A percentile compares a stretch with the other conserved stretches of the same genome.
Evolutionary conservation across 2,329 filamentous ascomycete genomes (phyloP).

Genomic region (Colletotrichum chrysophilum): DNA sequence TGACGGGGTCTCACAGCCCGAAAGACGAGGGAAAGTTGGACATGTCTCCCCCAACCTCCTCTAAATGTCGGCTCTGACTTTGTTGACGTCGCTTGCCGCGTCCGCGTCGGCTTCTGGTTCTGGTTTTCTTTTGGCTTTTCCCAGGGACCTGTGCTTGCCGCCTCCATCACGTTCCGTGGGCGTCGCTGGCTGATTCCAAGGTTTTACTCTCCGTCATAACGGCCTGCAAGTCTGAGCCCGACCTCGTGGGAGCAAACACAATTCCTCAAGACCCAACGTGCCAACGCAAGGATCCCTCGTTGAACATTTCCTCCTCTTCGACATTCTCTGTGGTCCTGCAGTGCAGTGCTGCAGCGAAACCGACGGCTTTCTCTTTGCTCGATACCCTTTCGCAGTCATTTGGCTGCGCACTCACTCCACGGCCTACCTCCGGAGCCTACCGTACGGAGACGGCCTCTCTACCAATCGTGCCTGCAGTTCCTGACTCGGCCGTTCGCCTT

Average conservation of each 20-base stretch:
- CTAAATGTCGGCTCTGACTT: neutral
- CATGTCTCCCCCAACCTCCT: slow-evolving; percentile 3
- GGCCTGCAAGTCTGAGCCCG: slow-evolving; percentile 12
- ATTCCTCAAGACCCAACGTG: neutral
- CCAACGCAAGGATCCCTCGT: neutral
- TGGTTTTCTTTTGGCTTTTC: neutral
- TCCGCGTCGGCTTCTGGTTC: neutral
- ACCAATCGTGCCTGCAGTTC: neutral
- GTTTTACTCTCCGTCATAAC: neutral
- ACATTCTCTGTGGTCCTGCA: neutral
- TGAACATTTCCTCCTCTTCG: neutral
- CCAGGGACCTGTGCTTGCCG: neutral
- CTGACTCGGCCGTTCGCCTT: neutral
- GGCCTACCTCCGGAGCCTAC: neutral
- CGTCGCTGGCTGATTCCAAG: neutral
- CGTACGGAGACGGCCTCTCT: neutral
- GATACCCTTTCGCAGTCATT: neutral
- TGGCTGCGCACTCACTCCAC: neutral
- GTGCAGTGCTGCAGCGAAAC: neutral
- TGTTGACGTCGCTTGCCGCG: neutral
- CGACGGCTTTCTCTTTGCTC: neutral
- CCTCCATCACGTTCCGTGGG: neutral
- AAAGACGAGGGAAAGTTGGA: neutral
- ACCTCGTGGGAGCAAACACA: slow-evolving; percentile 10
- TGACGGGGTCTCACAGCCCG: neutral